These are phyloP conservation scores for Pichia eremophila DNA, from an alignment of 805 yeast genomes.

Conservation along the genomic window DNA sequence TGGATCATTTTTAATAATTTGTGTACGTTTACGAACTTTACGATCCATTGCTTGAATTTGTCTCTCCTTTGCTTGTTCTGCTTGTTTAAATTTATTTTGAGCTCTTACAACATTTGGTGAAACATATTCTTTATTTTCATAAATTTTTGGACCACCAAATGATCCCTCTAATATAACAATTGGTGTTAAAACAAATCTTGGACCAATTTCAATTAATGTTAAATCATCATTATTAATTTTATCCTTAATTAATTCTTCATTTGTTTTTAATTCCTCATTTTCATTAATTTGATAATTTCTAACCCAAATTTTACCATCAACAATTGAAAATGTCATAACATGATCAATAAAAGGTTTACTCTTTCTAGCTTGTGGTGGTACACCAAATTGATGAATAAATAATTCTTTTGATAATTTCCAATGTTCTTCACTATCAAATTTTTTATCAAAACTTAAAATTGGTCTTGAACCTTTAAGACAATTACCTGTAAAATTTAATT, in stretches of 20 bases:
- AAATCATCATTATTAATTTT: conserved; percentile 39
- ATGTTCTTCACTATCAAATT: conserved; percentile 66
- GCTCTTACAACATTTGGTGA: conserved; percentile 94
- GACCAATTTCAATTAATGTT: conserved; percentile 89
- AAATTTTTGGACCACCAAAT: conserved; percentile 95
- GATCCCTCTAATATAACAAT: conserved; percentile 92
- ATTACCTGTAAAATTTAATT: conserved; percentile 92
- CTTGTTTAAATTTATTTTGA: conserved; percentile 70
- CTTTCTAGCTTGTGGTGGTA: conserved; percentile 88
- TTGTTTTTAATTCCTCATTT: conserved; percentile 39
- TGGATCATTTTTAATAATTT: conserved; percentile 71
- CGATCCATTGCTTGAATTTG: conserved; percentile 70
- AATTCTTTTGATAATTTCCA: conserved; percentile 71
- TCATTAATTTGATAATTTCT: conserved; percentile 85
- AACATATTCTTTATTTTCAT: conserved; percentile 93
- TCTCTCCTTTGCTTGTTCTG: conserved; percentile 68
- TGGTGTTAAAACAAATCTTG: conserved; percentile 86
- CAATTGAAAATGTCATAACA: conserved; percentile 85
- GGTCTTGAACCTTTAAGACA: conserved; percentile 95
- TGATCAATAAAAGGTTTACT: conserved; percentile 93
- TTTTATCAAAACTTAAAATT: conserved; percentile 73
- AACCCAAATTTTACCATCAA: conserved; percentile 91
- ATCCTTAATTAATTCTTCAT: conserved; percentile 9
- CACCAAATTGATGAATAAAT: conserved; percentile 79
- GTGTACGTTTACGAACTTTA: conserved; percentile 67